phyloP scores from a whole-genome alignment of 495 filamentous ascomycete species.

The Rusavskia elegans region DNA sequence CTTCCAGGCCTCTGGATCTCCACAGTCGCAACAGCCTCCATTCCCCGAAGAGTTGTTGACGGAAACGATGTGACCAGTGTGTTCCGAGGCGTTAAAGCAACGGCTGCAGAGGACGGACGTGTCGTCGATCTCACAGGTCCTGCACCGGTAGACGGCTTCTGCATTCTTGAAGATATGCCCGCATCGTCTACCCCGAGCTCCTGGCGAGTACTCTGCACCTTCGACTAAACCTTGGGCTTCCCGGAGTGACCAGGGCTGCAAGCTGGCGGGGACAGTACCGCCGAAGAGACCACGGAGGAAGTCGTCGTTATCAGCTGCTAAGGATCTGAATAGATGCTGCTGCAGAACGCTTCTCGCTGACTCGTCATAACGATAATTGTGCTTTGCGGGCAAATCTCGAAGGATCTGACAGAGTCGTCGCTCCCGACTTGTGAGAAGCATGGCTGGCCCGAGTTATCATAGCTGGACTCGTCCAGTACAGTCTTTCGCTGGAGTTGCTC shows the following conservation, averaged over 20 bases:
- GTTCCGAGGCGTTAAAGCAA: slow-evolving; percentile 91
- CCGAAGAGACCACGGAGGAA: slow-evolving; percentile 69
- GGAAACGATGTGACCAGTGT: slow-evolving; percentile 81
- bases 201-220: slow-evolving; percentile 86
- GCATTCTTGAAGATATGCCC: slow-evolving; percentile 91
- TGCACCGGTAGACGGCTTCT: slow-evolving; percentile 85
- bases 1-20: slow-evolving; percentile 86
- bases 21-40: slow-evolving; percentile 93
- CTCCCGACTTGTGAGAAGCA: slow-evolving; percentile 27
- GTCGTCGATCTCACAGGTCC: slow-evolving; percentile 78
- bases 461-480: neutral
- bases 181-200: slow-evolving; percentile 85
- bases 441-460: neutral
- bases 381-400: slow-evolving; percentile 48
- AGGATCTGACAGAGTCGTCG: slow-evolving; percentile 61
- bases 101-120: slow-evolving; percentile 75
- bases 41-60: slow-evolving; percentile 76
- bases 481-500: neutral
- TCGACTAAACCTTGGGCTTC: slow-evolving; percentile 83
- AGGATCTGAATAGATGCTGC: slow-evolving; percentile 66
- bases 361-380: slow-evolving; percentile 57
- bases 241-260: slow-evolving; percentile 50
- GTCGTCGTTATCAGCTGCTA: slow-evolving; percentile 55
- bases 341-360: slow-evolving; percentile 53
- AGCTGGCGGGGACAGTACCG: slow-evolving; percentile 41